These are phyloP conservation scores for Pelargonium fulgidum DNA, from an alignment of 441 rosid species.

Conservation along the genomic window DNA sequence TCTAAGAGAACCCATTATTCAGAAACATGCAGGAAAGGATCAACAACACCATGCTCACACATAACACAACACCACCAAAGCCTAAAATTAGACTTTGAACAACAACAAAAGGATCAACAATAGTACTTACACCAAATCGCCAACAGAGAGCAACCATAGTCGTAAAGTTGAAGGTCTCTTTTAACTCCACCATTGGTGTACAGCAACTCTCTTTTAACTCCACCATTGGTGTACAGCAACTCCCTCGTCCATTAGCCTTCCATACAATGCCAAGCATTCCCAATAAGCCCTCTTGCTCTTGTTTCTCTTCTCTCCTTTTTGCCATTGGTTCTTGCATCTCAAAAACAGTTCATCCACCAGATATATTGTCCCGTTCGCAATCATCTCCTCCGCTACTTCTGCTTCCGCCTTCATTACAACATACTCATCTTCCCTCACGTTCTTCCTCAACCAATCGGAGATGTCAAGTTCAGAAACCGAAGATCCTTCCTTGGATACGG, in stretches of 20 bases:
- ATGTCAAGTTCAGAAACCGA: not conserved
- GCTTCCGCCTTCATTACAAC: conserved; percentile 91
- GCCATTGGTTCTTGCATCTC: conserved; percentile 59
- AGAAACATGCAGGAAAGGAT: no score
- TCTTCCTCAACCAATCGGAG: conserved; percentile 18
- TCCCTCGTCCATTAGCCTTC: conserved; percentile 62
- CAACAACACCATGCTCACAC: no score
- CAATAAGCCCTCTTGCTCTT: conserved; percentile 54
- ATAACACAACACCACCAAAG: no score
- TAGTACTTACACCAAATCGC: no score
- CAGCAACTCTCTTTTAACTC: no score
- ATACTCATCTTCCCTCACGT: conserved; percentile 21
- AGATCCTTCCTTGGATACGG: not conserved
- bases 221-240: conserved; percentile 36
- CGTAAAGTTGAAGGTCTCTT: no score
- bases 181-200: no score
- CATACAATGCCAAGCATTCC: conserved; percentile 73
- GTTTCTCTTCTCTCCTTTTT: conserved; percentile 21
- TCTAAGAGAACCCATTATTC: no score
- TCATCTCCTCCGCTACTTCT: conserved; percentile 62
- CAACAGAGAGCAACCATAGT: no score
- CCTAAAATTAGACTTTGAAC: no score
- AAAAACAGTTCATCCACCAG: conserved; percentile 78
- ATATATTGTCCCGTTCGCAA: conserved; percentile 44
- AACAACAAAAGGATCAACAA: no score